Percentiles rank a stretch among this genome's conserved stretches.
Evolutionary conservation across 1,284 basidiomycete species (phyloP).

Genomic region (Leccinum fallax): DNA sequence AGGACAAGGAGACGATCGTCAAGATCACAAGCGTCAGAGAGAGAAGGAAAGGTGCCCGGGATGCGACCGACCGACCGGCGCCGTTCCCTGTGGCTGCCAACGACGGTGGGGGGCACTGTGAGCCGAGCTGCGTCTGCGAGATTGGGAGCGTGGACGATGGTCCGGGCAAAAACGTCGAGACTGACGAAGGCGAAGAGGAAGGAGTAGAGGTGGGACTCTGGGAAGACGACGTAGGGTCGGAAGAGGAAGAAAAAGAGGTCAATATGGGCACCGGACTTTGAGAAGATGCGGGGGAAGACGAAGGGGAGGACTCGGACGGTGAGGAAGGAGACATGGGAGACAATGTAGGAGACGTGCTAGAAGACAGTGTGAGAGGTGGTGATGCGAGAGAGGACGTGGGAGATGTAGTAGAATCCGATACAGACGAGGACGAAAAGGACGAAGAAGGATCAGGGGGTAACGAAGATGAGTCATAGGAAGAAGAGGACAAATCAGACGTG

Average conservation of each 20-base stretch:
- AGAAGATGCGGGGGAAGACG: not conserved
- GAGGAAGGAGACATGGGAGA: not conserved
- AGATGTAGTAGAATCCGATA: not conserved
- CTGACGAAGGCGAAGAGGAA: not conserved
- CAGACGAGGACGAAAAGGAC: not conserved
- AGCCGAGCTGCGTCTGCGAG: constrained; percentile 24
- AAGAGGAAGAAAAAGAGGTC: not conserved
- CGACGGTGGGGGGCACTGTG: constrained; percentile 27
- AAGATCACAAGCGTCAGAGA: constrained; percentile 21
- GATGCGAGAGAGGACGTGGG: not conserved
- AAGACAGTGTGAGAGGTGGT: not conserved
- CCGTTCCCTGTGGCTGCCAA: constrained; percentile 1
- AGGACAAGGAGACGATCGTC: constrained; percentile 23
- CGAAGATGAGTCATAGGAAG: constrained; percentile 5
- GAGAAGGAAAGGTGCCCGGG: not conserved
- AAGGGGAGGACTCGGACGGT: not conserved
- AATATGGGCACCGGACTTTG: not conserved
- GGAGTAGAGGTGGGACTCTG: not conserved
- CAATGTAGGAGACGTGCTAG: constrained; percentile 3
- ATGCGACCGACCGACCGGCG: not conserved
- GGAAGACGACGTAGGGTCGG: constrained; percentile 2
- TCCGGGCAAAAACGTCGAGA: not conserved
- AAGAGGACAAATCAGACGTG: not conserved
- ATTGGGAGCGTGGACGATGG: constrained; percentile 3
- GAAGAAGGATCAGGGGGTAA: not conserved